Evolutionary conservation across 1,284 basidiomycete species (phyloP).

Genomic region (Apiotrichum siamense): DNA sequence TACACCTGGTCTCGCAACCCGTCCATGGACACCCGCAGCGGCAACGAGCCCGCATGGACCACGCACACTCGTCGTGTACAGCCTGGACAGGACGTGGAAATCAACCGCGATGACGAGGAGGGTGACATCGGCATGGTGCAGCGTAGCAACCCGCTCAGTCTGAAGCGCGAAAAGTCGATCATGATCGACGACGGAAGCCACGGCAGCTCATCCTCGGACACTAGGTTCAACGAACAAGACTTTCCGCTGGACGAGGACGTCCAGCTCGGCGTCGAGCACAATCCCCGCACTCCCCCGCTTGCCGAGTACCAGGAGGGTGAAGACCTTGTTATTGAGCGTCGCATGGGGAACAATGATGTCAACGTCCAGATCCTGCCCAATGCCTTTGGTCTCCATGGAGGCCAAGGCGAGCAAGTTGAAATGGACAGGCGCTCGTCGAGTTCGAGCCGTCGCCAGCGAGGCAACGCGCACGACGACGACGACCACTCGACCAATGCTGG

Average conservation of each 20-base stretch:
- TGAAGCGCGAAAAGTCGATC: conserved; percentile 8
- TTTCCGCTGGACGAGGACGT: conserved; percentile 13
- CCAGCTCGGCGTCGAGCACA: conserved; percentile 25
- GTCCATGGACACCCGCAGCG: conserved; percentile 50
- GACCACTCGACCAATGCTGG: conserved; percentile 17
- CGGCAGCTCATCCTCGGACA: conserved; percentile 5
- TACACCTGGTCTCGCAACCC: conserved; percentile 74
- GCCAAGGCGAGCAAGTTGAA: neutral
- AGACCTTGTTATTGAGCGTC: conserved; percentile 61
- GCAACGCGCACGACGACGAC: neutral
- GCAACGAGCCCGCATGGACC: conserved; percentile 63
- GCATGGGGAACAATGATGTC: conserved; percentile 52
- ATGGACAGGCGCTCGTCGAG: neutral
- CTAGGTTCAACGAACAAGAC: conserved; percentile 39
- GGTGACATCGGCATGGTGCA: conserved; percentile 33
- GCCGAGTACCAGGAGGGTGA: conserved; percentile 65
- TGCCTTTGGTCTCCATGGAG: neutral
- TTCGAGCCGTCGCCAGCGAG: no score
- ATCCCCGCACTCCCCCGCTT: conserved; percentile 31
- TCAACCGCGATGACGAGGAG: conserved; percentile 64
- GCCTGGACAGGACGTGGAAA: conserved; percentile 63
- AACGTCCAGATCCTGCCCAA: neutral
- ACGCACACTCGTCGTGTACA: conserved; percentile 64
- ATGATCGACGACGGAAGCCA: conserved; percentile 16
- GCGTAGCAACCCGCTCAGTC: conserved; percentile 1